Conservation (phyloP, 164 flowering plant genomes). For the Protea cynaroides region DNA sequence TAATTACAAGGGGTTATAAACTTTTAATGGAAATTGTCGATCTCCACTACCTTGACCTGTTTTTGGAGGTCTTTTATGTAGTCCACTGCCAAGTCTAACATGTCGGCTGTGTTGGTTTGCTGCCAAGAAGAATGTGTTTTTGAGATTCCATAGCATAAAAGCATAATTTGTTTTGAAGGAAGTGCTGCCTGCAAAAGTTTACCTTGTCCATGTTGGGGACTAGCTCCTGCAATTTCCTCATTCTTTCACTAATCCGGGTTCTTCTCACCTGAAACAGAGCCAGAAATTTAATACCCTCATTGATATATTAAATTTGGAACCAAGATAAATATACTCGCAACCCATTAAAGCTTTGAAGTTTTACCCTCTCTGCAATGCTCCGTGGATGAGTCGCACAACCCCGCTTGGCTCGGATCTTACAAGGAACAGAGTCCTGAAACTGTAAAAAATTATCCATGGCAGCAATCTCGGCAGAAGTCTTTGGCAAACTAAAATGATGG, state of each 20-base stretch:
- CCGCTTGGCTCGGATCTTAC: slow-evolving; percentile 74
- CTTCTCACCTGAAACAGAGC: slow-evolving; percentile 63
- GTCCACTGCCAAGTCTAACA: slow-evolving; percentile 93
- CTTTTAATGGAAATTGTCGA: not conserved
- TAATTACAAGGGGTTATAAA: not conserved
- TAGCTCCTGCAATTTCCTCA: slow-evolving; percentile 93
- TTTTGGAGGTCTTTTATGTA: slow-evolving; percentile 86
- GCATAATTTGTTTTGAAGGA: not conserved
- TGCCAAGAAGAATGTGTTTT: slow-evolving; percentile 22
- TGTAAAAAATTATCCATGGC: slow-evolving; percentile 55
- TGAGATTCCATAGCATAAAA: not conserved
- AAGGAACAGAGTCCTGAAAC: slow-evolving; percentile 68
- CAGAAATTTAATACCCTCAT: not conserved
- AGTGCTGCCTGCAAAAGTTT: slow-evolving; percentile 6
- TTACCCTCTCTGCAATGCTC: slow-evolving; percentile 97
- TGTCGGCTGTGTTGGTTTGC: slow-evolving; percentile 98
- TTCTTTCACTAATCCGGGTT: slow-evolving; percentile 84
- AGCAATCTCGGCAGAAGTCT: slow-evolving; percentile 46
- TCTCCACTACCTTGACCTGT: slow-evolving; percentile 58
- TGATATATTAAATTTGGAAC: not conserved
- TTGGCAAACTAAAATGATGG: slow-evolving; percentile 81
- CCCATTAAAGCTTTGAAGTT: not conserved
- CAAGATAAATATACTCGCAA: not conserved
- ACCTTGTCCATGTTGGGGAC: slow-evolving; percentile 99
- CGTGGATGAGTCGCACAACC: slow-evolving; percentile 96